These are phyloP conservation scores for Kodamaea restingae DNA, from an alignment of 805 yeast species.

Conservation along the genomic window DNA sequence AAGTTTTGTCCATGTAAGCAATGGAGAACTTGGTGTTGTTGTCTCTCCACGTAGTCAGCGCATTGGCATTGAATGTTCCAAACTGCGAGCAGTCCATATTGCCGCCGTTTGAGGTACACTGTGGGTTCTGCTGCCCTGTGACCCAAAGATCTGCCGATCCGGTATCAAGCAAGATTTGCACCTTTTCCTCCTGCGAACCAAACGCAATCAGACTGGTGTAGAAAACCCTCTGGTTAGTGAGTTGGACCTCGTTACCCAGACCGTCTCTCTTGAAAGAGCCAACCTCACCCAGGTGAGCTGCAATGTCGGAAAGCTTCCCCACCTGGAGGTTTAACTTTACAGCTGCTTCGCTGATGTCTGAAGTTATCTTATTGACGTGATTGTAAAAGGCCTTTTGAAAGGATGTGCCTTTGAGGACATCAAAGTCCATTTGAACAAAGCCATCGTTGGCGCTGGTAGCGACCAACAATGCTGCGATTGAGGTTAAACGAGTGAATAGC, in stretches of 20 bases:
- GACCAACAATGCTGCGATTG: slow-evolving; percentile 8
- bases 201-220: slow-evolving; percentile 24
- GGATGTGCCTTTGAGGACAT: slow-evolving; percentile 20
- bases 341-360: not conserved
- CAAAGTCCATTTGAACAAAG: slow-evolving; percentile 21
- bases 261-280: slow-evolving; percentile 1
- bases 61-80: slow-evolving; percentile 18
- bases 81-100: slow-evolving; percentile 16
- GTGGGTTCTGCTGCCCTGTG: slow-evolving; percentile 15
- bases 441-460: slow-evolving; percentile 16
- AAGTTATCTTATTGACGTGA: slow-evolving; percentile 10
- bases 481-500: slow-evolving; percentile 9
- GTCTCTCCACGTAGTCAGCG: slow-evolving; percentile 14
- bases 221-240: slow-evolving; percentile 12
- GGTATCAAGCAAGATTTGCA: slow-evolving; percentile 62
- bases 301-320: not conserved
- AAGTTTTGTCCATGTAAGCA: slow-evolving; percentile 46
- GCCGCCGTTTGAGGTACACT: slow-evolving; percentile 23
- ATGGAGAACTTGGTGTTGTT: slow-evolving; percentile 26
- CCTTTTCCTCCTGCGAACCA: slow-evolving; percentile 57
- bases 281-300: not conserved
- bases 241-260: slow-evolving; percentile 1
- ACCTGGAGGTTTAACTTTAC: not conserved
- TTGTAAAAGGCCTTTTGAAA: slow-evolving; percentile 16
- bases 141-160: slow-evolving; percentile 78